Base-by-base conservation (phyloP, 2,329 filamentous ascomycete genomes). In the Cytospora leucostoma region DNA sequence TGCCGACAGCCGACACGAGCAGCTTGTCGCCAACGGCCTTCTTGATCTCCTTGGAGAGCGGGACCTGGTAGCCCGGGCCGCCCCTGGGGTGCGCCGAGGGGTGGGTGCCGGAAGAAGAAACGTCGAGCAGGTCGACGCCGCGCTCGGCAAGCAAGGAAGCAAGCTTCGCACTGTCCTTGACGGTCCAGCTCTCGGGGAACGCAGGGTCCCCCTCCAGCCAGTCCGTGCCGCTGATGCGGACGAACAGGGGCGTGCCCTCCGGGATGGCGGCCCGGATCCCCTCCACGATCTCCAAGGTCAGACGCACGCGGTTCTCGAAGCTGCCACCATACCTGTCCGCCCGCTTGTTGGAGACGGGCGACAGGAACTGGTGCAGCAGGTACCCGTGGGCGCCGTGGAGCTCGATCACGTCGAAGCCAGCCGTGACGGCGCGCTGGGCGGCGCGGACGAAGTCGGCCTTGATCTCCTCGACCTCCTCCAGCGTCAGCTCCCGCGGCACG, bases 301-400 rank as follows among this genome's bases (percentile, higher is more conserved):
- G 74, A 0, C 91, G 83, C 0, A 80, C 84, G 47, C 91, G 84
- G 75, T 94, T 93, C 76, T 90, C 88, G 67, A 89, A 89, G 53
- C 78, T 84, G 1, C 88, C 88, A 21, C 88, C 88, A 69, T 91
- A 91, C 62, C 80, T 70, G 70, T 91, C 88, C 0, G 80, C 89
- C 17, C 91, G 82, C 56, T 84, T 78, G 75, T 95, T 95, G n/a
- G 81, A 80, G 0, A 83, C 82, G 0, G 91, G 90, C 0, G 85
- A 87, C 3, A 93, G 65, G 78, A 94, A 95, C 2, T 79, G 77
- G 69, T 88, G 85, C 0, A 94, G 77, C 0, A 95, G 82, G 71
- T 93, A 95, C 0, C 91, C 91, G 70, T 95, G 91, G 0, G 91
- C 92, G 68, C 83, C 84, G 77, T 95, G 92, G 57, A 96, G 85